These are phyloP conservation scores for Huntiella moniliformis DNA, from an alignment of 2,329 filamentous ascomycete genomes.

Conservation along the genomic window DNA sequence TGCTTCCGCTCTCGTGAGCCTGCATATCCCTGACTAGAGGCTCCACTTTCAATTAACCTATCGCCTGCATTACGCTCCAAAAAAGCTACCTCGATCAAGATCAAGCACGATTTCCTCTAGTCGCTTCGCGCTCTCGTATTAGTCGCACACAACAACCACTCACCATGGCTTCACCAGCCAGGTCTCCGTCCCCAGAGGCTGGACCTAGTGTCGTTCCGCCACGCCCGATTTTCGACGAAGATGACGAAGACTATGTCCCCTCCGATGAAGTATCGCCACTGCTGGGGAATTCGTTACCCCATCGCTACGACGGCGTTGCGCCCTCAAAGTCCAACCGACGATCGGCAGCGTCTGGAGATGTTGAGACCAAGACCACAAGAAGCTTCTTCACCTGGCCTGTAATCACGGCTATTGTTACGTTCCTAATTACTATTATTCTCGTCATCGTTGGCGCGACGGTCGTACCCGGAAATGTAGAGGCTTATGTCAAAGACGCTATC, in stretches of 20 bases:
- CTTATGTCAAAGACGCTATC: constrained; percentile 69
- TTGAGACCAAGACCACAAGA: constrained; percentile 16
- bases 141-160: too few species aligned
- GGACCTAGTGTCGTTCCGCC: background rate
- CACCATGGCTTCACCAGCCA: constrained; percentile 7
- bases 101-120: too few species aligned
- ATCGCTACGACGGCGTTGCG: constrained; percentile 23
- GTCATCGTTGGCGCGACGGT: constrained; percentile 70
- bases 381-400: constrained; percentile 41
- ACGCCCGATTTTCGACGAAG: constrained; percentile 14
- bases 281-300: constrained; percentile 22
- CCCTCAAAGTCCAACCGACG: constrained; percentile 14
- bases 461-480: constrained; percentile 58
- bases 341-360: constrained; percentile 11
- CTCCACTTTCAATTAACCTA: background rate
- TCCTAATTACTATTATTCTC: constrained; percentile 42
- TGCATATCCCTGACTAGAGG: too few species aligned
- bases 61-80: background rate
- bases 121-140: too few species aligned
- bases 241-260: constrained; percentile 15
- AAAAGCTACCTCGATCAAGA: too few species aligned
- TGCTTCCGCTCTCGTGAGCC: too few species aligned
- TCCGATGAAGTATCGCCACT: constrained; percentile 33
- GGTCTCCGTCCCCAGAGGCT: too few species aligned
- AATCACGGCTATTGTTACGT: constrained; percentile 47